phyloP scores from a whole-genome alignment of 176 grass and related monocot genomes.

The Lolium multiflorum region DNA sequence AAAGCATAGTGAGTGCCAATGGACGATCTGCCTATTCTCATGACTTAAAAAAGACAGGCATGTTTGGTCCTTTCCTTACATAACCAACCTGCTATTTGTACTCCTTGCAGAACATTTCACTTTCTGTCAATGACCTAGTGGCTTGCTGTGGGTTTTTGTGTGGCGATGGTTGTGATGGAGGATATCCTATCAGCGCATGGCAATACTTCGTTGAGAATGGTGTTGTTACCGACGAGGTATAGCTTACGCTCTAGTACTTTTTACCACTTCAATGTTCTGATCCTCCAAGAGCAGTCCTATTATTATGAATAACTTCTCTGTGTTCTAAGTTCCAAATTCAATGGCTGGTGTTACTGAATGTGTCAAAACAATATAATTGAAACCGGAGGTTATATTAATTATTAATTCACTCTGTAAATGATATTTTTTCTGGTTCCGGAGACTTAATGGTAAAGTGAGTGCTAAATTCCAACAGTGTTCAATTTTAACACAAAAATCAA shows the following conservation, averaged over 20 bases:
- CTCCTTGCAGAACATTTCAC: slow-evolving; percentile 68
- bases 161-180: slow-evolving; percentile 95
- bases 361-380: background rate
- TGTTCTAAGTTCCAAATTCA: background rate
- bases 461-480: slow-evolving; percentile 5
- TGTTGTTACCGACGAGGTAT: slow-evolving; percentile 94
- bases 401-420: background rate
- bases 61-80: slow-evolving; percentile 15
- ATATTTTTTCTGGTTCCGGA: background rate
- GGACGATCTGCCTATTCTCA: background rate
- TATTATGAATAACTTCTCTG: background rate
- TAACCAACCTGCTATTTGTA: slow-evolving; percentile 18
- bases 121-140: slow-evolving; percentile 93
- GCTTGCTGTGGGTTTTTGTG: slow-evolving; percentile 97
- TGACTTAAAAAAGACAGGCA: background rate
- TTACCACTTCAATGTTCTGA: background rate
- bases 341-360: background rate
- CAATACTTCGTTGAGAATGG: slow-evolving; percentile 77
- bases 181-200: slow-evolving; percentile 87
- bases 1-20: slow-evolving; percentile 50
- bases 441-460: background rate
- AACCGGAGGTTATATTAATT: background rate
- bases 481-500: background rate
- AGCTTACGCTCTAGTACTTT: slow-evolving; percentile 19
- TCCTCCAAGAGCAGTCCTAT: slow-evolving; percentile 7